These are phyloP conservation scores for Dillenia turbinata DNA, from an alignment of 164 flowering plant species.

Conservation along the genomic window DNA sequence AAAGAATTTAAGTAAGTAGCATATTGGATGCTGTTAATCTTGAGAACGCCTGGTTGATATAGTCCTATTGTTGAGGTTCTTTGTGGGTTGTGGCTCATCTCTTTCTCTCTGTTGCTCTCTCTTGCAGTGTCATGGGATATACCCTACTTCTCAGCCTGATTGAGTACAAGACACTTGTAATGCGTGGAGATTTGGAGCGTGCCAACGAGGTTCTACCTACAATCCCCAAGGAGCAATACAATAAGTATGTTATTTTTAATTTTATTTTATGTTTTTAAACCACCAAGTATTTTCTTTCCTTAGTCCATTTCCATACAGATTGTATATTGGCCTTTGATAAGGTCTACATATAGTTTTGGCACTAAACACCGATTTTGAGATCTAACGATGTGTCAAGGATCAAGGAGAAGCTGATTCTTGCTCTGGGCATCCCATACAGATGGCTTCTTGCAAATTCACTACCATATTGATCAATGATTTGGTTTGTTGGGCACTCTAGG, in stretches of 20 bases:
- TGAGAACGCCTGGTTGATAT: background rate
- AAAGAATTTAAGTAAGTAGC: conserved; percentile 93
- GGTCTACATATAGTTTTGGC: too few relatives aligned
- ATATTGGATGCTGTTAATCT: conserved; percentile 1
- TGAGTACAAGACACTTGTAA: conserved; percentile 97
- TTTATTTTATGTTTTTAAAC: background rate
- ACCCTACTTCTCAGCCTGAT: conserved; percentile 92
- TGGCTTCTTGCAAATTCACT: too few relatives aligned
- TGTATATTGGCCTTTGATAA: too few relatives aligned
- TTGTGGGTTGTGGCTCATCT: conserved; percentile 2
- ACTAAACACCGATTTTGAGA: too few relatives aligned
- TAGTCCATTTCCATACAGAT: too few relatives aligned
- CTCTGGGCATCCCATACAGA: too few relatives aligned
- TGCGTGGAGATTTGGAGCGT: conserved; percentile 91
- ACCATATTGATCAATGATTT: too few relatives aligned
- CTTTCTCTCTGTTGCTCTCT: background rate
- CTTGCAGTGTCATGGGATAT: conserved; percentile 85
- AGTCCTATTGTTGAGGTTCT: background rate
- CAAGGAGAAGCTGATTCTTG: too few relatives aligned
- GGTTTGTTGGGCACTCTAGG: too few relatives aligned
- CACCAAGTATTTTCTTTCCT: background rate
- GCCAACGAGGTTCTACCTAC: conserved; percentile 81
- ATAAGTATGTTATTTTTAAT: conserved; percentile 22
- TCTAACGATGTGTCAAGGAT: too few relatives aligned
- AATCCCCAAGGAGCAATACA: conserved; percentile 92